phyloP scores from a whole-genome alignment of 805 yeast genomes.

The Grigorovia transvaalensis region DNA sequence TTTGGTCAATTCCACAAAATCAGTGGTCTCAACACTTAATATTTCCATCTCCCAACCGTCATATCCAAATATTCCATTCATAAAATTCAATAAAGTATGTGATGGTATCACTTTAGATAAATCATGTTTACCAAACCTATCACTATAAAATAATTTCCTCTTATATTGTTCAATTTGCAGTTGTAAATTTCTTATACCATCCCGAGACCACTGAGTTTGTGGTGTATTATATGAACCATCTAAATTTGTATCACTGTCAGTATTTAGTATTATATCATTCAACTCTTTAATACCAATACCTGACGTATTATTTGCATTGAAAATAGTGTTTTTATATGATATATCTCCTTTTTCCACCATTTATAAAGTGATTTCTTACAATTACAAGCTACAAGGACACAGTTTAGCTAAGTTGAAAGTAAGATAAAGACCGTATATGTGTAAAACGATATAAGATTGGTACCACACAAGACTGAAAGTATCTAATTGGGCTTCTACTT shows the following conservation, averaged over 20 bases:
- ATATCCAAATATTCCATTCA: slow-evolving; percentile 45
- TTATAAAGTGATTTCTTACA: not conserved
- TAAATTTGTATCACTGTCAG: slow-evolving; percentile 3
- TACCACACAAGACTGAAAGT: too few species aligned
- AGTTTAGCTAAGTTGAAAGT: too few species aligned
- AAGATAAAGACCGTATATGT: too few species aligned
- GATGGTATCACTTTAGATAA: slow-evolving; percentile 26
- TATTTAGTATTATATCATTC: not conserved
- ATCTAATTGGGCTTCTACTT: too few species aligned
- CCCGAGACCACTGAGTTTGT: slow-evolving; percentile 38
- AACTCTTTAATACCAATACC: slow-evolving; percentile 1
- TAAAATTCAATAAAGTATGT: slow-evolving; percentile 30
- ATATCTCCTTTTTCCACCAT: not conserved
- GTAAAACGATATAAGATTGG: too few species aligned
- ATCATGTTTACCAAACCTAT: slow-evolving; percentile 19
- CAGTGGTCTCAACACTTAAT: slow-evolving; percentile 17
- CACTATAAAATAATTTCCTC: slow-evolving; percentile 20
- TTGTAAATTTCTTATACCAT: slow-evolving; percentile 39
- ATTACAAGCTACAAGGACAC: too few species aligned
- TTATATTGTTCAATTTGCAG: slow-evolving; percentile 34
- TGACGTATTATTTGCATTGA: not conserved
- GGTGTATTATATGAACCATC: slow-evolving; percentile 31
- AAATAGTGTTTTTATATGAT: slow-evolving; percentile 1
- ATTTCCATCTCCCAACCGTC: slow-evolving; percentile 48
- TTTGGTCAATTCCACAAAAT: slow-evolving; percentile 5